These are phyloP conservation scores for Microbotryomycetes sp. DNA, from an alignment of 1,284 basidiomycete species.

Conservation along the genomic window DNA sequence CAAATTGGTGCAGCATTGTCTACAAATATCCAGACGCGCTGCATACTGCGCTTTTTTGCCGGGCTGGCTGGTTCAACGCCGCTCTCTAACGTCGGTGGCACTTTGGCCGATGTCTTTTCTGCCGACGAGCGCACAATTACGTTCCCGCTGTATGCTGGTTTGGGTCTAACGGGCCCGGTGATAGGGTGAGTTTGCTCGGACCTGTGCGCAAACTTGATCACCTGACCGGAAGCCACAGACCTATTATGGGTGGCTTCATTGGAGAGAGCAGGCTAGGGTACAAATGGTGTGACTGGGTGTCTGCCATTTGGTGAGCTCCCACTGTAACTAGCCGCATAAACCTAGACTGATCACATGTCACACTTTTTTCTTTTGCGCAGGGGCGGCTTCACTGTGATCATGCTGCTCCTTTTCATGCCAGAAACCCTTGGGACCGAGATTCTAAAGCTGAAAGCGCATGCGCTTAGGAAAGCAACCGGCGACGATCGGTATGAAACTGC, in stretches of 20 bases:
- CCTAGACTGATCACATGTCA: no score
- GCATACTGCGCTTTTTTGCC: slow-evolving; percentile 16
- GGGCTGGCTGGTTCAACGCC: slow-evolving; percentile 10
- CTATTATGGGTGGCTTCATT: neutral
- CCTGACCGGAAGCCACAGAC: neutral
- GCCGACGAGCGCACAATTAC: neutral
- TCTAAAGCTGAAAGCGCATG: slow-evolving; percentile 4
- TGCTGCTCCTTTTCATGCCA: neutral
- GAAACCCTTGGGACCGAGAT: slow-evolving; percentile 9
- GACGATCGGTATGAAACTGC: slow-evolving; percentile 4
- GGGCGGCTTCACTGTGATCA: neutral
- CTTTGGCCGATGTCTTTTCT: slow-evolving; percentile 10
- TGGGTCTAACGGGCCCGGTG: neutral
- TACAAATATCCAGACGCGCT: slow-evolving; percentile 1
- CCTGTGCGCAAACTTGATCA: neutral
- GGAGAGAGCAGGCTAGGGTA: slow-evolving; percentile 4
- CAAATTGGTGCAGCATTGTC: slow-evolving; percentile 10
- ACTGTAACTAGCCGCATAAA: neutral
- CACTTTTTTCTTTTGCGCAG: neutral
- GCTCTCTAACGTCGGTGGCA: slow-evolving; percentile 10
- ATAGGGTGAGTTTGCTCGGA: neutral
- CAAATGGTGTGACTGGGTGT: slow-evolving; percentile 12
- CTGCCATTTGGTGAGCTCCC: slow-evolving; percentile 10
- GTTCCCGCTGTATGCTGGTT: slow-evolving; percentile 8
- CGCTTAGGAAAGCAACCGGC: slow-evolving; percentile 1